These are phyloP conservation scores for Carex sylvatica DNA, from an alignment of 202 grass and related monocot species.

Conservation along the genomic window DNA sequence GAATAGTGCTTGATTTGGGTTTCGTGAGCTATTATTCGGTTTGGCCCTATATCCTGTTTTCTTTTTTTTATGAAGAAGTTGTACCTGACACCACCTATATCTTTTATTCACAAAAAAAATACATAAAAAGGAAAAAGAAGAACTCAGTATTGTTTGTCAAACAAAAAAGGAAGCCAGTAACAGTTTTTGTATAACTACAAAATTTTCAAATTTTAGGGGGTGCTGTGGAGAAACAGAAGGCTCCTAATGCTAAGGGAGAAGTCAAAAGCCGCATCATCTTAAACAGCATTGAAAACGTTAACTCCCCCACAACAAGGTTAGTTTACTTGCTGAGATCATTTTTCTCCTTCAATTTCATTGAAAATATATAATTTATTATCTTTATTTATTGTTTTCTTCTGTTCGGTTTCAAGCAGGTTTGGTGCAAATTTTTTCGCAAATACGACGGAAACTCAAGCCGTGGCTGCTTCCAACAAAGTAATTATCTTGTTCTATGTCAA, in stretches of 20 bases:
- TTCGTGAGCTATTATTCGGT: neutral
- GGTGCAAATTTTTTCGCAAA: conserved; percentile 51
- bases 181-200: neutral
- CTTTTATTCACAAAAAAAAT: neutral
- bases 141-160: neutral
- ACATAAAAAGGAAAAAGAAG: neutral
- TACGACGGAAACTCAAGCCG: conserved; percentile 31
- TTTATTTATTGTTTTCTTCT: neutral
- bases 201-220: neutral
- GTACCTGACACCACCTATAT: neutral
- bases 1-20: neutral
- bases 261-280: neutral
- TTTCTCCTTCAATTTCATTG: neutral
- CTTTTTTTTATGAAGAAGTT: neutral
- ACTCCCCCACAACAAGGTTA: conserved; percentile 36
- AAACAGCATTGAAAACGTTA: conserved; percentile 31
- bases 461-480: conserved; percentile 41
- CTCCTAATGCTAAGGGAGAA: neutral
- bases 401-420: conserved; percentile 34
- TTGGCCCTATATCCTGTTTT: neutral
- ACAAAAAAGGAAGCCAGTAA: neutral
- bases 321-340: conserved; percentile 13
- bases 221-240: neutral
- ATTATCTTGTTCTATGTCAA: neutral
- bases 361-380: neutral